Conservation (phyloP, 257 asterid genomes). For the Nicotiana tabacum region DNA sequence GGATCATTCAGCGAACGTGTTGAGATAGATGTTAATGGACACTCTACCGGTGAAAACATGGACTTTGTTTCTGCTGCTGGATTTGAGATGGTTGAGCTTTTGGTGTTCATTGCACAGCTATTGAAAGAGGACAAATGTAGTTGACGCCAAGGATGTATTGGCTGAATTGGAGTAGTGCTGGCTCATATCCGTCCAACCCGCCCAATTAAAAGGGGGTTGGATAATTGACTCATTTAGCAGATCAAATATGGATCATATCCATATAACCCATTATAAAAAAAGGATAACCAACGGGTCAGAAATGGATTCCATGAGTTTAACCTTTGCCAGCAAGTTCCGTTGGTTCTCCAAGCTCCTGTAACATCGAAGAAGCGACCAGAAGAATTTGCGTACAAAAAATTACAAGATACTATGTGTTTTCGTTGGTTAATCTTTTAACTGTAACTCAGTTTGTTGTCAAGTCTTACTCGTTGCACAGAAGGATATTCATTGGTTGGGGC, state of each 20-base stretch:
- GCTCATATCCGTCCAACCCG: no score
- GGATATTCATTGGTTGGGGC: no score
- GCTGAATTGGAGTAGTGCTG: not conserved
- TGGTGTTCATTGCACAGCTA: constrained; percentile 57
- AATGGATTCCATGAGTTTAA: not conserved
- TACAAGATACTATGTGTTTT: not conserved
- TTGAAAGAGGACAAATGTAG: constrained; percentile 34
- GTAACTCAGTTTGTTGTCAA: no score
- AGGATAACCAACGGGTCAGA: not conserved
- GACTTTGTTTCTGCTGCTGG: constrained; percentile 92
- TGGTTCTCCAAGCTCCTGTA: not conserved
- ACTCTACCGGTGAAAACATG: constrained; percentile 28
- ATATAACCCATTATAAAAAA: not conserved
- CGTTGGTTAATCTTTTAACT: not conserved
- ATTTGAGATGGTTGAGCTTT: constrained; percentile 87
- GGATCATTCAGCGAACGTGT: constrained; percentile 19
- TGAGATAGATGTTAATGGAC: constrained; percentile 7
- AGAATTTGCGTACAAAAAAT: not conserved
- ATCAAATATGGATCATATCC: not conserved
- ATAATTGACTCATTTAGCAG: no score
- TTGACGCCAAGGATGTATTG: not conserved
- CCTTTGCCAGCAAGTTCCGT: not conserved
- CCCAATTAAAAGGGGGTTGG: no score
- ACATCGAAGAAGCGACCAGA: not conserved
- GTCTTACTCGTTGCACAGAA: not conserved